Base-by-base conservation (phyloP, 148 eudicot genomes). In the Fallopia convolvulus region DNA sequence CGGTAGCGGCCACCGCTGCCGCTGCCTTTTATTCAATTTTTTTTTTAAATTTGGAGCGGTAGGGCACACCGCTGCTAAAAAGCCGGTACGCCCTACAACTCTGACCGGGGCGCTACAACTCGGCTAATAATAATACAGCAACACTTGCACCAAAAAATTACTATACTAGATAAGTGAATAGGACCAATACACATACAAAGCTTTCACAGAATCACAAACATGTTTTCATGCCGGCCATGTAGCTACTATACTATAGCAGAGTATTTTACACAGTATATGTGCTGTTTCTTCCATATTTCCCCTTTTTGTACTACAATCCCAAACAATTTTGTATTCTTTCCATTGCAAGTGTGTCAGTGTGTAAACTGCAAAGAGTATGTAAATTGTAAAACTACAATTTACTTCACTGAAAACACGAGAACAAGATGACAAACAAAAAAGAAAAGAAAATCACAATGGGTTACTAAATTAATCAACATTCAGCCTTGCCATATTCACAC, bases 391-490 rank as follows among this genome's bases (percentile, higher is more conserved):
- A 33, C 72, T 36, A 33, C 41, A 36, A 36, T 32, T 65, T 32
- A 65, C 47, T 56, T 56, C 58, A 52, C 20, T 1, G 5, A 33
- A 66, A 66, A 36, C 70, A 65, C 70, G 14, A 61, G 36, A 63
- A 12, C 15, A 63, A 61, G 30, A 8, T 63, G 39, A 30, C 70
- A 63, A 30, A 26, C 2, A 30, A 23, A 21, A 58, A 20, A 58
- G 23, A 30, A 41, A 14, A 30, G 26, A 61, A 61, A 65, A 30
- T 65, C 70, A 65, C 70, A 65, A 65, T 65, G 70, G 41, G 32
- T 65, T 30, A 63, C 70, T 63, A 63, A 63, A 12, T 65, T 30
- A 61, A 61, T 61, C 68, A 61, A 61, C 36, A 26, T 61, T 26
- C 68, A 61, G 68, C 39, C 13, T 61, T 60, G 68, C 36, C 20